A percentile compares a stretch with the other conserved stretches of the same genome.
These are phyloP conservation scores for Curvularia sp. DNA, from an alignment of 2,329 filamentous ascomycete genomes.

Conservation along the genomic window DNA sequence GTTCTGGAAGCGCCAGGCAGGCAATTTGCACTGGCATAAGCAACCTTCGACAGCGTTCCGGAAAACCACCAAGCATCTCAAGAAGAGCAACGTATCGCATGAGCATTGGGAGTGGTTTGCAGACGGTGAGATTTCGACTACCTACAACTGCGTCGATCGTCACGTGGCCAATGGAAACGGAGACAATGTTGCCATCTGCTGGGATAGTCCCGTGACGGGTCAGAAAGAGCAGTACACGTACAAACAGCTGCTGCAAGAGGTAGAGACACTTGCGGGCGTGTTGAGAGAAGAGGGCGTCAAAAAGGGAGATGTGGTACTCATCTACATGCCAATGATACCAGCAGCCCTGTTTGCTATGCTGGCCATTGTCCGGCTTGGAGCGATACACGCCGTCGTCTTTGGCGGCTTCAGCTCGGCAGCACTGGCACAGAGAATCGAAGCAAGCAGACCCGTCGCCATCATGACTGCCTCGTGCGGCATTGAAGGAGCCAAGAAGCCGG, in stretches of 20 bases:
- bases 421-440: constrained; percentile 87
- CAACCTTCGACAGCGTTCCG: constrained; percentile 69
- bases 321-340: constrained; percentile 98
- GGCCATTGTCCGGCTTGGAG: constrained; percentile 80
- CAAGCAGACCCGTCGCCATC: constrained; percentile 75
- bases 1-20: constrained; percentile 80
- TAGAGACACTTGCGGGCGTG: constrained; percentile 81
- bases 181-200: constrained; percentile 76
- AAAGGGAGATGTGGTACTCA: constrained; percentile 84
- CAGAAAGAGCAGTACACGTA: constrained; percentile 79
- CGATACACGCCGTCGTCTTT: constrained; percentile 90
- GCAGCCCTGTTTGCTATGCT: constrained; percentile 86
- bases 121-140: constrained; percentile 86
- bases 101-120: constrained; percentile 90
- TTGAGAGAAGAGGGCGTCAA: constrained; percentile 80
- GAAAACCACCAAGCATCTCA: constrained; percentile 67
- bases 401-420: constrained; percentile 85
- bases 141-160: constrained; percentile 89
- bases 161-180: constrained; percentile 82
- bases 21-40: constrained; percentile 81
- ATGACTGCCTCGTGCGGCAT: constrained; percentile 93
- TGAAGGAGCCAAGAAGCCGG: constrained; percentile 80
- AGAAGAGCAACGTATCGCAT: constrained; percentile 66
- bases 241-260: constrained; percentile 74
- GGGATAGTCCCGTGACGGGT: constrained; percentile 84